Percentiles rank a stretch among this genome's conserved stretches.
Conservation (phyloP, 2,329 filamentous ascomycete species). For the Sclerotinia glacialis region DNA sequence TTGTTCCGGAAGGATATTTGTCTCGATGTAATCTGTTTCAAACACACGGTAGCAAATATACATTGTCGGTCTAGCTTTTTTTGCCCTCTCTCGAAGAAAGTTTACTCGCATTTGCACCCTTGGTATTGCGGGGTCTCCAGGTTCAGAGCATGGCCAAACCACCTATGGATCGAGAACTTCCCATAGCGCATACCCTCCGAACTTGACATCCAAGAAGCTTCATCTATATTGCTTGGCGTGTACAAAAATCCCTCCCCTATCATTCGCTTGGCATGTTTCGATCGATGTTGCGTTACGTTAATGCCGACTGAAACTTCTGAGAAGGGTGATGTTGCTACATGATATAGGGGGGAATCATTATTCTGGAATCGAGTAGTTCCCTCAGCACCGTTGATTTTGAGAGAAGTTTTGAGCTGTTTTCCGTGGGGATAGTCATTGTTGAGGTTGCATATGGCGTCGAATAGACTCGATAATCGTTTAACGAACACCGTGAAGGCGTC, state of each 20-base stretch:
- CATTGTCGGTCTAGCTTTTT: neutral
- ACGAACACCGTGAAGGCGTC: too few species aligned
- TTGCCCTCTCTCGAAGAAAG: neutral
- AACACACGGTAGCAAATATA: neutral
- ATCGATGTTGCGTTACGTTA: neutral
- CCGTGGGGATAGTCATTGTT: neutral
- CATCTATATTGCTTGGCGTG: slow-evolving; percentile 16
- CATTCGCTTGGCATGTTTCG: neutral
- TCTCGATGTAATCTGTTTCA: neutral
- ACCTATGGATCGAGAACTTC: too few species aligned
- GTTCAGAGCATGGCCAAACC: neutral
- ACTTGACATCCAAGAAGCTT: slow-evolving; percentile 4
- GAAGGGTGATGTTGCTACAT: neutral
- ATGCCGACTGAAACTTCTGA: neutral
- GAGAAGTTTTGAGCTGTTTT: neutral
- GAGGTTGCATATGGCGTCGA: neutral
- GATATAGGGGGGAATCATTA: neutral
- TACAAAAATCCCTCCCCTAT: neutral
- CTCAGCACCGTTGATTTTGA: neutral
- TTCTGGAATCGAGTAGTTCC: slow-evolving; percentile 16
- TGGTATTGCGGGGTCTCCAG: slow-evolving; percentile 17
- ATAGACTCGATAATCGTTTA: neutral
- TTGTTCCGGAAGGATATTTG: neutral
- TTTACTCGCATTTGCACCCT: neutral
- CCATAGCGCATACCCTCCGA: neutral